Evolutionary conservation across 106 monocot species (phyloP).

Genomic region (Platanthera zijinensis): DNA sequence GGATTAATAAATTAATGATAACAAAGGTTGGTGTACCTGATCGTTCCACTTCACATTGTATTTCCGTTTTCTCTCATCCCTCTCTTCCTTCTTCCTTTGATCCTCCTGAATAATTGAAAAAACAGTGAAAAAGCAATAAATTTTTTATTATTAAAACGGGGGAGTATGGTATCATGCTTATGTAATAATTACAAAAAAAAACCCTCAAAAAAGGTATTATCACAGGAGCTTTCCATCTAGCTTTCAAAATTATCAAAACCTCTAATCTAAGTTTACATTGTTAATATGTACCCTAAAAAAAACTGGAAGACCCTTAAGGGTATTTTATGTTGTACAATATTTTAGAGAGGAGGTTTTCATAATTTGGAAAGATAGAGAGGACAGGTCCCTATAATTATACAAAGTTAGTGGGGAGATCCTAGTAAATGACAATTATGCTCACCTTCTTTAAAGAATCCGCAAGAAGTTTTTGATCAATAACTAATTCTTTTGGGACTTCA

Average conservation of each 20-base stretch:
- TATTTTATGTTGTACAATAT: too few relatives aligned
- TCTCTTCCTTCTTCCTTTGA: constrained; percentile 76
- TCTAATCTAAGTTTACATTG: too few relatives aligned
- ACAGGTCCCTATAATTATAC: too few relatives aligned
- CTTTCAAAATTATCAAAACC: too few relatives aligned
- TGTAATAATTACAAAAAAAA: too few relatives aligned
- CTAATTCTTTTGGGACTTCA: constrained; percentile 73
- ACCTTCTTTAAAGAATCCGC: constrained; percentile 78
- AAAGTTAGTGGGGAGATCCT: too few relatives aligned
- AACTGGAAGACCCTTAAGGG: too few relatives aligned
- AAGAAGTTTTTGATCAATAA: constrained; percentile 64
- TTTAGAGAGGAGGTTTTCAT: too few relatives aligned
- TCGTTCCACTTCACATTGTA: constrained; percentile 90
- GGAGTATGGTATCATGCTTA: neutral
- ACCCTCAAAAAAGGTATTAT: too few relatives aligned
- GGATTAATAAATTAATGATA: neutral
- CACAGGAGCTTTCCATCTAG: too few relatives aligned
- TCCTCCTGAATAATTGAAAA: constrained; percentile 50
- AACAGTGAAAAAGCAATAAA: neutral
- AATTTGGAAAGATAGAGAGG: too few relatives aligned
- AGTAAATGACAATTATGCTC: neutral
- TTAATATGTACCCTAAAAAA: too few relatives aligned
- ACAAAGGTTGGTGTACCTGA: constrained; percentile 32
- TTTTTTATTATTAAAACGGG: neutral
- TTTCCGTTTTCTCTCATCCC: constrained; percentile 85